Evolutionary conservation across 768 basidiomycete genomes (phyloP), one percentile per base, ranked within the genome.

Genomic region (Collybia mongolica): DNA sequence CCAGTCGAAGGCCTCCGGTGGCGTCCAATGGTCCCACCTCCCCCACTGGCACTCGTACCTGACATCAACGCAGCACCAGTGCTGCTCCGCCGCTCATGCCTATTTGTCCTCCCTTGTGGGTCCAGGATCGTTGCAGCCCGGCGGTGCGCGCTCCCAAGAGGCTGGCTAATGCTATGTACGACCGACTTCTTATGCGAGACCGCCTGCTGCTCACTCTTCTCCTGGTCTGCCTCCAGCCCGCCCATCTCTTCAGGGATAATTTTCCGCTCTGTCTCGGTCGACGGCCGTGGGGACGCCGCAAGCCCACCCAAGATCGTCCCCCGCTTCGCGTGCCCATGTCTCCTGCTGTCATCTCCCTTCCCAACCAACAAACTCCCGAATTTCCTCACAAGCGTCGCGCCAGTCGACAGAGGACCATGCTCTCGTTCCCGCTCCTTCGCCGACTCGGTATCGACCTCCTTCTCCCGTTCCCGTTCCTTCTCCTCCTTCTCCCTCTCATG

Each of bases 91-190:
- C 90, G 73, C 55, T 88, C 86, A 62, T 92, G 90, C 38, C 83
- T 73, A 12, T 73, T 70, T 19, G 82, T 69, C 12, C 83, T 74
- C 22, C 83, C 80, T 42, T 81, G 77, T 0, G 88, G 80, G 63
- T 92, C 90, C 28, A 91, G 62, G 32, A 91, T 75, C 14, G 90
- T 90, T 50, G 89, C 88, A 3, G 89, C 89, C 5, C 90, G 75
- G 18, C 90, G 79, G 65, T 90, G 90, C 0, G 75, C 65, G 47
- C 70, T 76, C 12, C 77, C 81, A 45, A 83, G 59, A 0, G 84
- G 83, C 62, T 84, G 84, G 52, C 81, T 82, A 44, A 74, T 60
- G 36, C 75, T 81, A 44, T 70, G 60, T 15, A 72, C 54, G 8
- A 77, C 57, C 2, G 69, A 58, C 37, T 60, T 61, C 60, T 8